Evolutionary conservation across 257 asterid species (phyloP).

Genomic region (Solanum verrucosum): DNA sequence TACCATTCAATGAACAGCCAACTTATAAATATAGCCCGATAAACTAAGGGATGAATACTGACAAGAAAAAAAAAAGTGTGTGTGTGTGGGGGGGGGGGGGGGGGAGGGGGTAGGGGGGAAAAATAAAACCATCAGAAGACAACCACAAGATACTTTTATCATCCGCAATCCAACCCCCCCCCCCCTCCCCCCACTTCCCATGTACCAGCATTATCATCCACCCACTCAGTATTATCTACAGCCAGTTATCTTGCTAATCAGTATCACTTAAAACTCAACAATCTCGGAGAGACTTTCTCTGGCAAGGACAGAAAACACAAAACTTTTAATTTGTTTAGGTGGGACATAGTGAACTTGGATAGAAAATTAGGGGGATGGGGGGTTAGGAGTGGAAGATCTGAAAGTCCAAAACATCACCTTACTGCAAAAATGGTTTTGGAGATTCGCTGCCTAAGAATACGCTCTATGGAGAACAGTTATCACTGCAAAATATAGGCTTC

Average conservation of each 20-base stretch:
- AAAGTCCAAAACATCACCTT: too few species aligned
- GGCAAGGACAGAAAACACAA: neutral
- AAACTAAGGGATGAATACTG: neutral
- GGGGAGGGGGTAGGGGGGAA: too few species aligned
- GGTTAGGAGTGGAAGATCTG: neutral
- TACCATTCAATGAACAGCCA: neutral
- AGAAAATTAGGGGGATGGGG: neutral
- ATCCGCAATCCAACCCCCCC: neutral
- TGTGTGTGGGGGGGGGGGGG: too few species aligned
- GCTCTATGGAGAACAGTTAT: neutral
- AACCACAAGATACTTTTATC: neutral
- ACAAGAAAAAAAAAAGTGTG: neutral
- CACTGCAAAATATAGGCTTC: neutral
- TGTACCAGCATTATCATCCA: neutral
- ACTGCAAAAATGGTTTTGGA: neutral
- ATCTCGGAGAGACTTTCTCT: neutral
- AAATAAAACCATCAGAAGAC: neutral
- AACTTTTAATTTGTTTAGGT: neutral
- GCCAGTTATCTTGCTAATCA: neutral
- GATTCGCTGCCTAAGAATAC: neutral
- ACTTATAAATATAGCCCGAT: neutral
- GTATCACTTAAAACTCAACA: neutral
- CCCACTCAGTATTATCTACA: neutral
- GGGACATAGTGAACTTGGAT: neutral
- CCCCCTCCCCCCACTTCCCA: neutral